Percentiles rank a stretch among this genome's conserved stretches.
These are phyloP conservation scores for Naganishia liquefaciens DNA, from an alignment of 1,284 basidiomycete genomes.

Conservation along the genomic window DNA sequence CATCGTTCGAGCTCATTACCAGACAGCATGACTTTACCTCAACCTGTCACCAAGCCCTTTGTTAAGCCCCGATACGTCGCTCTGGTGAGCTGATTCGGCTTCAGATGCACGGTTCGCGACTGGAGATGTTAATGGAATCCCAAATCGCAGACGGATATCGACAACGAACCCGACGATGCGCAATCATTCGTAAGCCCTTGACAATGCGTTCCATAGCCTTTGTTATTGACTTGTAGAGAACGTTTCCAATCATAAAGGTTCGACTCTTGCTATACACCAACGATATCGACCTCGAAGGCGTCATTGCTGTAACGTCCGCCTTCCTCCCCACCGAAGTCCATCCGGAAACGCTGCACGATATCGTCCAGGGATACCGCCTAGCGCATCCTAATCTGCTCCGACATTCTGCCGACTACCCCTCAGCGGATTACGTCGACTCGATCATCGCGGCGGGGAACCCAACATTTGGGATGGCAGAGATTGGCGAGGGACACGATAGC, in stretches of 20 bases:
- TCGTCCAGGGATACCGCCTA: constrained; percentile 16
- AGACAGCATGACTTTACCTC: too few relatives aligned
- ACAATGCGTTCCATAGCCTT: neutral
- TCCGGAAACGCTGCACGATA: constrained; percentile 30
- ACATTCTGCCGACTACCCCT: constrained; percentile 22
- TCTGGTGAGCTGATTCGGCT: neutral
- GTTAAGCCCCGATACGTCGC: constrained; percentile 5
- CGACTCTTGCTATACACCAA: constrained; percentile 35
- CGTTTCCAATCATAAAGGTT: constrained; percentile 4
- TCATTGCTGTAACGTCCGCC: constrained; percentile 32
- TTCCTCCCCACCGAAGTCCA: constrained; percentile 31
- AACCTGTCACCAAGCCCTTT: neutral
- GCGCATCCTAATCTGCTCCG: constrained; percentile 8
- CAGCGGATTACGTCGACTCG: constrained; percentile 6
- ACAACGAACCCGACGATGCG: constrained; percentile 35
- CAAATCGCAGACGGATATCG: constrained; percentile 32
- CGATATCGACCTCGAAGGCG: constrained; percentile 35
- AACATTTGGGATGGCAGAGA: constrained; percentile 33
- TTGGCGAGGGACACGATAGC: constrained; percentile 28
- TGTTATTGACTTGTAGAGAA: too few relatives aligned
- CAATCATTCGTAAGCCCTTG: constrained; percentile 19
- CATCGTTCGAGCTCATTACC: too few relatives aligned
- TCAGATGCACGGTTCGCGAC: neutral
- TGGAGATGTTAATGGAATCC: neutral
- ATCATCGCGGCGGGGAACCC: constrained; percentile 12